A percentile compares a stretch with the other conserved stretches of the same genome.
These are phyloP conservation scores for Raphanus hybrid DNA, from an alignment of 441 rosid genomes.

Conservation along the genomic window DNA sequence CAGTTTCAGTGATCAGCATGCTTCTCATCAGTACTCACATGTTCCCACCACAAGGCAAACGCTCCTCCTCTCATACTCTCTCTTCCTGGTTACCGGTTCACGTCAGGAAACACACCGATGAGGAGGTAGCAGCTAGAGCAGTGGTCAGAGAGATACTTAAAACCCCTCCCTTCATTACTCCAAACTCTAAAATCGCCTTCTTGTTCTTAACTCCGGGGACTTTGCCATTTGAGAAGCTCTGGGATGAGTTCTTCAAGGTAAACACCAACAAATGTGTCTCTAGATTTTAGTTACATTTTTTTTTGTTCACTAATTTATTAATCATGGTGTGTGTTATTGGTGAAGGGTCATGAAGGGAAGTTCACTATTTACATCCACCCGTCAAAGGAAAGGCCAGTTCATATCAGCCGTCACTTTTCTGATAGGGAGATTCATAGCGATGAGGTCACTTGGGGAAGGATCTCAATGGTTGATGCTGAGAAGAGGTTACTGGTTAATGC, in stretches of 20 bases:
- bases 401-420: conserved; percentile 75
- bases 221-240: conserved; percentile 94
- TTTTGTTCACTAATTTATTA: not conserved
- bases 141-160: conserved; percentile 74
- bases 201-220: conserved; percentile 89
- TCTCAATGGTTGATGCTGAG: conserved; percentile 98
- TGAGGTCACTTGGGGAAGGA: conserved; percentile 93
- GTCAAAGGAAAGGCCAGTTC: conserved; percentile 79
- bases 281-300: not conserved
- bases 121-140: conserved; percentile 73
- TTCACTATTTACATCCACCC: conserved; percentile 92
- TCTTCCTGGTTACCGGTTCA: conserved; percentile 91
- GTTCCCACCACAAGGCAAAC: conserved; percentile 55
- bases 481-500: conserved; percentile 83
- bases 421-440: conserved; percentile 78
- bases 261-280: conserved; percentile 7
- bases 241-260: conserved; percentile 89
- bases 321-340: not conserved
- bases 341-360: conserved; percentile 89
- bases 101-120: conserved; percentile 69
- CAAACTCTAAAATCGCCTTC: conserved; percentile 83
- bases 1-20: conserved; percentile 76
- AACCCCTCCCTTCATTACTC: conserved; percentile 51
- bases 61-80: conserved; percentile 61
- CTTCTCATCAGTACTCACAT: conserved; percentile 76